Evolutionary conservation across 805 yeast species (phyloP), one percentile per base, ranked within the genome.

Genomic region (Candida nemodendra): DNA sequence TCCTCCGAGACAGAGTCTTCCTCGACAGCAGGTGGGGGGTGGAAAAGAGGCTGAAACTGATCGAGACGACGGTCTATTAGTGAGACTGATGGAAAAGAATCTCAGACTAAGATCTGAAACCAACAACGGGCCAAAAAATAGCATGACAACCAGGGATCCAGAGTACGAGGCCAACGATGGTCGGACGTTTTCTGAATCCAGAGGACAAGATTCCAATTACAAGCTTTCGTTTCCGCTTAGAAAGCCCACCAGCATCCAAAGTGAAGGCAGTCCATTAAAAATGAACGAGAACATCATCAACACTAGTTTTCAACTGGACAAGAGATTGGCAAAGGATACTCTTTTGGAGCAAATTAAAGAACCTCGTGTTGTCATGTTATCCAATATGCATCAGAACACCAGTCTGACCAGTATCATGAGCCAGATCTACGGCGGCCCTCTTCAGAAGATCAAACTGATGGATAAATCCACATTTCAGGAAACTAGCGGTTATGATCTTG

Each of bases 361-460:
- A 19, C 46, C 49, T 2, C 48, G 54, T 18, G 52, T 47, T 18
- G 47, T 54, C 18, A 45, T 45, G 15, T 39, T 57, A 8, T 42
- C 56, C 5, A 46, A 45, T 30, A 50, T 61, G 9, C 55, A 50
- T 7, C 41, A 50, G 0, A 50, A 56, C 19, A 67, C 75, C 7
- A 78, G 82, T 7, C 45, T 79, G 7, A 65, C 65, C 16, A 65
- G 76, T 26, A 60, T 83, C 8, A 47, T 84, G 14, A 53, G 76
- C 1, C 83, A 77, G 36, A 63, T 82, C 0, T 65, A 69, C 47
- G 90, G 93, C 2, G 95, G 95, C 0, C 84, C 87, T 0, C 58
- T 84, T 34, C 86, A 81, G 44, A 70, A 68, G 34, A 49, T 81
- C 4, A 62, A 57, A 11, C 48, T 65, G 19, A 36, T 51, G 14